Evolutionary conservation across 352 stramenopile species (phyloP), one percentile per base, ranked within the genome.

Genomic region (Pythium vanterpoolii): DNA sequence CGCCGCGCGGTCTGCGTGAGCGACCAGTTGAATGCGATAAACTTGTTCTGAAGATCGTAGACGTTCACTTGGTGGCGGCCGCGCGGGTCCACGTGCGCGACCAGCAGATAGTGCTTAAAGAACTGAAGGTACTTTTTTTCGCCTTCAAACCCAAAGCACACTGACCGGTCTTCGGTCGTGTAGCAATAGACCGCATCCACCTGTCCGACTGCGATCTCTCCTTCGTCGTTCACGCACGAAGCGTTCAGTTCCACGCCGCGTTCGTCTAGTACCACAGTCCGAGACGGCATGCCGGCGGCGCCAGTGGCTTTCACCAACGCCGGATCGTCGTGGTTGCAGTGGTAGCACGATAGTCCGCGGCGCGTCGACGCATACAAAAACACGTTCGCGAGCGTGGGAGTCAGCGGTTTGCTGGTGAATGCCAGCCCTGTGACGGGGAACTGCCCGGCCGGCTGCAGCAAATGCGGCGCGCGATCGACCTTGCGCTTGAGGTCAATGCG

Each of bases 31-130:
- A 96, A 97, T 13, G 87, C 90, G 34, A 97, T 94, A 33, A 96
- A 96, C 64, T 97, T 97, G 71, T 97, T 97, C 50, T 92, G 78
- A 30, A 96, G 63, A 59, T 97, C 90, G 71, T 97, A 97, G 30
- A 96, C 79, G 58, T 95, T 96, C 57, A 96, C 77, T 55, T 94
- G 84, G 56, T 94, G 83, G 11, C 88, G 83, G 2, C 83, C 81
- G 46, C 85, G 81, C 7, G 86, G 79, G 24, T 95, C 86, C 24
- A 93, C 83, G 46, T 95, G 86, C 1, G 83, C 84, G 1, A 95
- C 86, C 10, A 93, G 55, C 48, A 95, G 36, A 48, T 95, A 95
- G 51, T 95, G 86, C 65, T 95, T 95, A 69, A 95, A 95, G 47
- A 95, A 95, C 49, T 79, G 61, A 46, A 95, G 23, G 47, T 90